A percentile compares a stretch with the other conserved stretches of the same genome.
These are phyloP conservation scores for Solanum medicagineum DNA, from an alignment of 257 asterid species.

Conservation along the genomic window DNA sequence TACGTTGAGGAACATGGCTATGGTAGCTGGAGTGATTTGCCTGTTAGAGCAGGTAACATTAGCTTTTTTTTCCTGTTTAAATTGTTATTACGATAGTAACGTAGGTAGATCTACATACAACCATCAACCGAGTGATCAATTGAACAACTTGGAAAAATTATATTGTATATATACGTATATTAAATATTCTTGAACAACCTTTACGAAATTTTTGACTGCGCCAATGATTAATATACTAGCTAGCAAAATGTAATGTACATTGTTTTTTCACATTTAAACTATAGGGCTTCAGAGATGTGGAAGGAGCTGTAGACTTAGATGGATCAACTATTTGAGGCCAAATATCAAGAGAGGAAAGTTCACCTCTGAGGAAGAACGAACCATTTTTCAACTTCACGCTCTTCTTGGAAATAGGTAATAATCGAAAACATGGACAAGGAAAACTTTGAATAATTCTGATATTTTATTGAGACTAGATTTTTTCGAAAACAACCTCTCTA, in stretches of 20 bases:
- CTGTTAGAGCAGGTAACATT: neutral
- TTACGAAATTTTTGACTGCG: neutral
- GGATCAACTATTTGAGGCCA: conserved; percentile 10
- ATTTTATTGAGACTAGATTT: too few species aligned
- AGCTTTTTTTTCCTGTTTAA: neutral
- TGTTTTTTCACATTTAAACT: neutral
- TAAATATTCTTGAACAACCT: neutral
- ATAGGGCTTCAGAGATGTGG: conserved; percentile 15
- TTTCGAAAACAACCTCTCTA: too few species aligned
- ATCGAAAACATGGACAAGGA: neutral
- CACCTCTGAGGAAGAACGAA: conserved; percentile 12
- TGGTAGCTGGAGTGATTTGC: neutral
- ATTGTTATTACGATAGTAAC: neutral
- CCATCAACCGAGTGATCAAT: too few species aligned
- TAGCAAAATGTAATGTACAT: neutral
- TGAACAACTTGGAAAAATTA: too few species aligned
- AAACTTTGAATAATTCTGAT: neutral
- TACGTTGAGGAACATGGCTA: neutral
- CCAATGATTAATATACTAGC: neutral
- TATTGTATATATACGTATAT: neutral
- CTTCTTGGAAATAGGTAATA: neutral
- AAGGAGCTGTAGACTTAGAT: conserved; percentile 6
- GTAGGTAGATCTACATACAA: neutral
- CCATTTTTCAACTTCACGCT: conserved; percentile 4
- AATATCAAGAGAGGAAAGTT: conserved; percentile 16